Conservation (phyloP, 1,284 basidiomycete species). For the Leccinum subspadiceum region DNA sequence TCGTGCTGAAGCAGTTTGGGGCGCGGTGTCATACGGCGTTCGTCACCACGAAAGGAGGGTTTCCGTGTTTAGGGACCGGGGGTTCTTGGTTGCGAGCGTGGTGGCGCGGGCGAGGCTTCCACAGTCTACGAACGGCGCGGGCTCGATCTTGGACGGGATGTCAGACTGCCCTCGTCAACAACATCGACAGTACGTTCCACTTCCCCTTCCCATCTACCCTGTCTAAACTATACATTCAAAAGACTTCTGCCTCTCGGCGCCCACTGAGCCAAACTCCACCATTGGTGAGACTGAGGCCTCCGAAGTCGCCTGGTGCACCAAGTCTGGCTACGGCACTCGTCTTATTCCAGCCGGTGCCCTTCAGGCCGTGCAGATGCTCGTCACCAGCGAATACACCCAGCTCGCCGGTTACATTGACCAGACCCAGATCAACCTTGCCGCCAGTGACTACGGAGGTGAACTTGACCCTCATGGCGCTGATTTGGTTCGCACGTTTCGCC, state of each 20-base stretch:
- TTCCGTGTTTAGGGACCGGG: conserved; percentile 91
- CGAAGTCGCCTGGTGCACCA: conserved; percentile 65
- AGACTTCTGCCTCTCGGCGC: conserved; percentile 44
- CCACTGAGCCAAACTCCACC: conserved; percentile 34
- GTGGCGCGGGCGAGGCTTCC: conserved; percentile 57
- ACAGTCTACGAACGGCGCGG: no score
- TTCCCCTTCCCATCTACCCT: neutral
- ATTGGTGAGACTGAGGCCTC: conserved; percentile 56
- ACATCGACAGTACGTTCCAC: conserved; percentile 27
- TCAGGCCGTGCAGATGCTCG: conserved; percentile 52
- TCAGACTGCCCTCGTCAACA: conserved; percentile 35
- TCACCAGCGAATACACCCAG: conserved; percentile 61
- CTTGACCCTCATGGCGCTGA: conserved; percentile 69
- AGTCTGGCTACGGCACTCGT: conserved; percentile 52
- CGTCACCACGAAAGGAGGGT: conserved; percentile 69
- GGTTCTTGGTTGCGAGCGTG: conserved; percentile 79
- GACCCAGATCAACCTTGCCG: conserved; percentile 50
- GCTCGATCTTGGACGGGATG: no score
- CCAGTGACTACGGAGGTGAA: conserved; percentile 65
- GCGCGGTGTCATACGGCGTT: conserved; percentile 73
- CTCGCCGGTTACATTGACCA: conserved; percentile 66
- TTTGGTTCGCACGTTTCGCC: conserved; percentile 31
- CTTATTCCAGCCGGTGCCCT: conserved; percentile 53
- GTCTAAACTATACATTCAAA: neutral
- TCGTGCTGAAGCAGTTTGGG: conserved; percentile 79